phyloP scores from a whole-genome alignment of 1,284 basidiomycete genomes.

The Malassezia vespertilionis region DNA sequence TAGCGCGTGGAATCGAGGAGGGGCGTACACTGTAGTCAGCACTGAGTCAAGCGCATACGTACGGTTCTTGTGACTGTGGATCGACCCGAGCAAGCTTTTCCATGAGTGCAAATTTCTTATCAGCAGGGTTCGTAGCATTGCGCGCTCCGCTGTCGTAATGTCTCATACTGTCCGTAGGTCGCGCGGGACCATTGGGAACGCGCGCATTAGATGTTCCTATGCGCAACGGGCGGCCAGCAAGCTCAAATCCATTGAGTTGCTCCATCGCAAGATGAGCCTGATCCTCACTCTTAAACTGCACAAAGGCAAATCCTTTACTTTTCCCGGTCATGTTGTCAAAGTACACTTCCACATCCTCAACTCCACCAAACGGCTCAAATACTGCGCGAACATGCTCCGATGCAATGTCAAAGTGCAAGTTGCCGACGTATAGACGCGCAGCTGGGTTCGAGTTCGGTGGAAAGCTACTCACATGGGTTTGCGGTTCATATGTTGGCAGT shows the following conservation, averaged over 20 bases:
- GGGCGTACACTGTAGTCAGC: slow-evolving; percentile 16
- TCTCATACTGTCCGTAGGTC: slow-evolving; percentile 17
- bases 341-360: slow-evolving; percentile 96
- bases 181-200: neutral
- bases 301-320: slow-evolving; percentile 95
- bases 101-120: slow-evolving; percentile 39
- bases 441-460: slow-evolving; percentile 50
- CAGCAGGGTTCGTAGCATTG: slow-evolving; percentile 28
- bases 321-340: slow-evolving; percentile 76
- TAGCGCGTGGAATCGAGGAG: slow-evolving; percentile 59
- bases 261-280: slow-evolving; percentile 92
- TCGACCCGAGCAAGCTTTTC: slow-evolving; percentile 41
- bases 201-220: slow-evolving; percentile 26
- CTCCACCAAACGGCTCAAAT: slow-evolving; percentile 92
- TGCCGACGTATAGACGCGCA: slow-evolving; percentile 83
- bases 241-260: slow-evolving; percentile 95
- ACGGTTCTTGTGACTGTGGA: slow-evolving; percentile 1
- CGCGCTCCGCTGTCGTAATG: too few species aligned
- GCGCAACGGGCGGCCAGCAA: slow-evolving; percentile 69
- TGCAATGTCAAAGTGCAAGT: slow-evolving; percentile 87
- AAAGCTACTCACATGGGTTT: too few species aligned
- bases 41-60: neutral
- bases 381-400: slow-evolving; percentile 94
- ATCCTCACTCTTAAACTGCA: slow-evolving; percentile 77
- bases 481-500: neutral